A percentile compares a stretch with the other conserved stretches of the same genome.
Evolutionary conservation across 441 rosid species (phyloP).

Genomic region (Populus hybrid): DNA sequence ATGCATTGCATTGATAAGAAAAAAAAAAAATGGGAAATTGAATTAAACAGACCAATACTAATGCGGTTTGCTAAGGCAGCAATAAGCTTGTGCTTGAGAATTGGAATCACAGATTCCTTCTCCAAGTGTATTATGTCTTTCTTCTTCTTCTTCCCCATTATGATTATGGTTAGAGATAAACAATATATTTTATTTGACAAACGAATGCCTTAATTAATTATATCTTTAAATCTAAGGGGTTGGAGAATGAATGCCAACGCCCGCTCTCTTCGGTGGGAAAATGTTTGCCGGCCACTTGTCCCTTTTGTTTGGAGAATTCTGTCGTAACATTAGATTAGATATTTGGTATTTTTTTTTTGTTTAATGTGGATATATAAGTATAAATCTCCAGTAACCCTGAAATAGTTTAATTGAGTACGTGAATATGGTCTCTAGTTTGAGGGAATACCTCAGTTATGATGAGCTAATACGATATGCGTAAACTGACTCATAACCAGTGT

Average conservation of each 20-base stretch:
- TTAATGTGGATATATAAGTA: no score
- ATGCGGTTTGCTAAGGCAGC: conserved; percentile 49
- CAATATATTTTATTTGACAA: not conserved
- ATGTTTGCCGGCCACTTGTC: not conserved
- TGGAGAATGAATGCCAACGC: not conserved
- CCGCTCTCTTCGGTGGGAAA: conserved; percentile 16
- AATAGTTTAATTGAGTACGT: no score
- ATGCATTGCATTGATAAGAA: not conserved
- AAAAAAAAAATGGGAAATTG: not conserved
- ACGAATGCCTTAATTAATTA: not conserved
- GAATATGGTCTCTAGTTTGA: no score
- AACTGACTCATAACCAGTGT: not conserved
- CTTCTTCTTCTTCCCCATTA: conserved; percentile 13
- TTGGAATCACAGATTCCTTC: conserved; percentile 75
- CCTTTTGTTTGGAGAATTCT: not conserved
- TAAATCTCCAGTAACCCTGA: not conserved
- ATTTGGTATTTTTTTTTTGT: not conserved
- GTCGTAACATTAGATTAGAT: no score
- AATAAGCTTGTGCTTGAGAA: conserved; percentile 69
- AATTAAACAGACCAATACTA: conserved; percentile 29
- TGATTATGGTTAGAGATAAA: no score
- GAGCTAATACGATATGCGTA: no score
- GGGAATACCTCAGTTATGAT: no score
- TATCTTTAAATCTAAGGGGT: not conserved
- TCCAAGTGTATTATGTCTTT: conserved; percentile 64